phyloP scores from a whole-genome alignment of 2,329 filamentous ascomycete species.

The Fusarium circinatum region DNA sequence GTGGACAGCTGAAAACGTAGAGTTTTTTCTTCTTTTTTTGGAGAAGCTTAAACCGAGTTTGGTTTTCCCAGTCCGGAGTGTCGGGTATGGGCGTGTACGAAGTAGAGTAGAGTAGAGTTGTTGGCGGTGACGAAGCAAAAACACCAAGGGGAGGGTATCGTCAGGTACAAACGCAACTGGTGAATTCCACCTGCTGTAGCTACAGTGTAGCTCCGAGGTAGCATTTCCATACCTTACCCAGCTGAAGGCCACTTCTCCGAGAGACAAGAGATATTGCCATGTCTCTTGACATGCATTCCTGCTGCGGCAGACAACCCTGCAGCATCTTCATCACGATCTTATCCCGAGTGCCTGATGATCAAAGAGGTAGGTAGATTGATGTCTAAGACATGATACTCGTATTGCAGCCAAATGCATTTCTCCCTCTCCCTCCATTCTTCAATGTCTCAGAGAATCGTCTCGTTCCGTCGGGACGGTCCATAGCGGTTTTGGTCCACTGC shows the following conservation, averaged over 20 bases:
- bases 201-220: not conserved
- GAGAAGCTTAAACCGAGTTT: conserved; percentile 1
- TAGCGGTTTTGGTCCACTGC: not conserved
- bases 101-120: not conserved
- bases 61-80: not conserved
- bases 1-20: not conserved
- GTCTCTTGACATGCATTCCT: not conserved
- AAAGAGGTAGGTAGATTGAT: not conserved
- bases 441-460: conserved; percentile 18
- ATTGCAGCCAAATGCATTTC: not conserved
- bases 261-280: not conserved
- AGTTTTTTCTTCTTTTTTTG: not conserved
- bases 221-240: conserved; percentile 4
- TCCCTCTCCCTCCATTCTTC: conserved; percentile 11
- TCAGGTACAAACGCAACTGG: not conserved
- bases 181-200: not conserved
- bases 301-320: not conserved
- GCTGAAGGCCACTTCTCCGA: not conserved
- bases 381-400: conserved; percentile 14
- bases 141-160: conserved; percentile 17
- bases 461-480: conserved; percentile 31
- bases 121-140: not conserved
- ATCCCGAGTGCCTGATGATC: not conserved
- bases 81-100: not conserved
- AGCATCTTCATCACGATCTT: not conserved